Evolutionary conservation across 345 rosid genomes (phyloP), one percentile per base, ranked within the genome.

Genomic region (Bruguiera gymnorhiza): DNA sequence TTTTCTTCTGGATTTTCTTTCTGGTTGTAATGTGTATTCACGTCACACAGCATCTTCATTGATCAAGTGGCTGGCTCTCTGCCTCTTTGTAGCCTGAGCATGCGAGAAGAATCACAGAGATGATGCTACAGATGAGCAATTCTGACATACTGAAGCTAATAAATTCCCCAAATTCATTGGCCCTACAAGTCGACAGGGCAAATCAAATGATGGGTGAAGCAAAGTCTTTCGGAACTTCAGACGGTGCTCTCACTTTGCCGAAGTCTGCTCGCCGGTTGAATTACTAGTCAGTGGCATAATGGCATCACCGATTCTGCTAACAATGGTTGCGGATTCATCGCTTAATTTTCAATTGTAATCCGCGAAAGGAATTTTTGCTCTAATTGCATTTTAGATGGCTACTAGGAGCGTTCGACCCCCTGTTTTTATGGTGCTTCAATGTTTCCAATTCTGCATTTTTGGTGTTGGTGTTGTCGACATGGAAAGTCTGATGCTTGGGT

Each of bases 161-260:
- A 43, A 61, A 31, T 36, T 46, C 71, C 9, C 68, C 79, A 10
- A 65, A 26, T 58, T 68, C 73, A 24, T 62, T 68, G 64, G 60
- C 54, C 18, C 64, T 32, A 16, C 70, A 71, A 32, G 83, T 60
- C 37, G 54, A 66, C 60, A 58, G 54, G 62, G 69, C 58, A 3
- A 69, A 36, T 60, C 74, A 60, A 57, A 78, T 69, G 61, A 71
- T 74, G 55, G 65, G 46, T 77, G 70, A 77, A 62, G 80, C 58
- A 24, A 75, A 66, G 70, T 50, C 51, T 56, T 31, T 67, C 62
- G 39, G 51, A 48, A 52, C 21, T 32, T 39, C 68, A 30, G 75
- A 55, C 53, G 46, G 15, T 3, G 60, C 64, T 59, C 11, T 30
- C 43, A 63, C 54, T n/a, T 39, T 55, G 36, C 60, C 56, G 11